These are phyloP conservation scores for Avena insularis DNA, from an alignment of 176 grass and related monocot genomes.

Conservation along the genomic window DNA sequence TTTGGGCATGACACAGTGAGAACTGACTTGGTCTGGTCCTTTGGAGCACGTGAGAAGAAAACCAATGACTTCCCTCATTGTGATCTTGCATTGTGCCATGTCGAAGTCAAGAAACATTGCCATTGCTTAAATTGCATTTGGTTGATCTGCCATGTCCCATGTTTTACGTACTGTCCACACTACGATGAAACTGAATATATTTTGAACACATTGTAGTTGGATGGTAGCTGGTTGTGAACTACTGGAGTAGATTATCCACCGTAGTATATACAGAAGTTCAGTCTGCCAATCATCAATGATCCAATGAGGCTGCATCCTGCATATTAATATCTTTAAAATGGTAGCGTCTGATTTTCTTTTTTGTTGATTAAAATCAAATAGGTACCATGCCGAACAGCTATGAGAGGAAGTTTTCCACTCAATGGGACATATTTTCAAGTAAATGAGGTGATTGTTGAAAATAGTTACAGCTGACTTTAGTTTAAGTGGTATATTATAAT, in stretches of 20 bases:
- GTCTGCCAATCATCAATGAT: neutral
- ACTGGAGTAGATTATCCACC: neutral
- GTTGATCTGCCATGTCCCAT: neutral
- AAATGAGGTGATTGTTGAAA: conserved; percentile 66
- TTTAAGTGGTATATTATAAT: conserved; percentile 22
- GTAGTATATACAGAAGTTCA: conserved; percentile 1
- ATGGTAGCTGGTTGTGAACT: neutral
- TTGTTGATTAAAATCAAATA: conserved; percentile 52
- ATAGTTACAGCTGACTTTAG: conserved; percentile 2
- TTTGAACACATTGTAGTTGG: neutral
- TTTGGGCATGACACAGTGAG: conserved; percentile 3
- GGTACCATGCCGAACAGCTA: conserved; percentile 88
- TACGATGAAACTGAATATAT: conserved; percentile 13
- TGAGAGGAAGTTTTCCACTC: conserved; percentile 92
- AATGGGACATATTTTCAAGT: conserved; percentile 95
- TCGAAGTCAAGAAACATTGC: neutral
- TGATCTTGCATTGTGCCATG: conserved; percentile 4
- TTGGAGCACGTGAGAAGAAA: neutral
- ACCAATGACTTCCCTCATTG: neutral
- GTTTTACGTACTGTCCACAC: conserved; percentile 21
- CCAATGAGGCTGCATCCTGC: neutral
- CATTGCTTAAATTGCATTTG: conserved; percentile 19
- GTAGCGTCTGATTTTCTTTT: conserved; percentile 11
- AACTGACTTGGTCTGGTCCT: neutral
- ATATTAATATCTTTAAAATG: conserved; percentile 20